Evolutionary conservation across 495 filamentous ascomycete species (phyloP), one percentile per base, ranked within the genome.

Genomic region (Penicillium ochrochloron): DNA sequence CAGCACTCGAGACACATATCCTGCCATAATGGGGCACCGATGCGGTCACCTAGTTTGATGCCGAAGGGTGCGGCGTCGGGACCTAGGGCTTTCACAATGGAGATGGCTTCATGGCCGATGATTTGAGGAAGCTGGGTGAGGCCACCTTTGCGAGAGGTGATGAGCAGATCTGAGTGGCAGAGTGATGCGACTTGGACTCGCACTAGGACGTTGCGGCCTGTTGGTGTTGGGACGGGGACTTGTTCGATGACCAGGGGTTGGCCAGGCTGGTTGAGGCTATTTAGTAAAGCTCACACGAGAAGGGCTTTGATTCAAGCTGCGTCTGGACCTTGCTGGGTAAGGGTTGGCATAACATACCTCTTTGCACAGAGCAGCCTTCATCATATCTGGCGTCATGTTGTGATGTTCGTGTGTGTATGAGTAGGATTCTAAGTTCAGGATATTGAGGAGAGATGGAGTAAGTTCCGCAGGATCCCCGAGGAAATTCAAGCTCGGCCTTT

Each of bases 21-120:
- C 3, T 62, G 59, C 57, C 59, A 70, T 2, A 60, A 46, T 2
- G 65, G 61, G 1, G 64, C 61, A n/a, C 67, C 67, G 41, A 70
- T 27, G 3, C 59, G 52, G 23, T 66, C 61, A 4, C 68, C 68
- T 12, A 44, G 51, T 29, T 64, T 63, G 23, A 70, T 21, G 11
- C 64, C 62, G 23, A 62, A 65, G n/a, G 5, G 8, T 6, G 37
- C 59, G 0, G 64, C 56, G n/a, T 60, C 59, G n/a, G 68, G 65
- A 1, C 68, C 68, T 1, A 67, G 59, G 12, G 59, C 51, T 41
- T 70, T 64, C 12, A 70, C 59, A 5, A 63, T 59, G 10, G 57
- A 64, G 54, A 70, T 29, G 10, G 65, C 68, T 57, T 70, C 68
- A 33, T 70, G 68, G 37, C 68, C 68, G 6, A 66, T 17, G 15